Percentiles rank a stretch among this genome's conserved stretches.
phyloP scores from a whole-genome alignment of 768 basidiomycete species.

The Boletus coccyginus region DNA sequence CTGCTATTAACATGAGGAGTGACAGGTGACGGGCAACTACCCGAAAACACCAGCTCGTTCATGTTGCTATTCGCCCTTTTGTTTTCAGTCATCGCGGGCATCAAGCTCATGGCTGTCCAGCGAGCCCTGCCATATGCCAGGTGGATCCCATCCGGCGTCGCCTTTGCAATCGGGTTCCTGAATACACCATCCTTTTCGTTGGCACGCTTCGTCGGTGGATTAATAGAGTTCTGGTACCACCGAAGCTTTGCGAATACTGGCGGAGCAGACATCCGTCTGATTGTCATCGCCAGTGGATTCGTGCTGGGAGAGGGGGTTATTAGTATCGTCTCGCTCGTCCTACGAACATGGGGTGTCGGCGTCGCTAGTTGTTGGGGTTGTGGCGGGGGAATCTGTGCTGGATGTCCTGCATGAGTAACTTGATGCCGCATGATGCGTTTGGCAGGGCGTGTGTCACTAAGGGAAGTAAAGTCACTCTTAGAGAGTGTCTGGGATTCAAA shows the following conservation, averaged over 20 bases:
- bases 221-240: constrained; percentile 72
- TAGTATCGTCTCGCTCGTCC: constrained; percentile 72
- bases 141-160: constrained; percentile 90
- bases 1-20: constrained; percentile 4
- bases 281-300: constrained; percentile 92
- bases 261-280: constrained; percentile 63
- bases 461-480: too few relatives aligned
- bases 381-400: constrained; percentile 66
- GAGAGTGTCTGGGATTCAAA: too few relatives aligned
- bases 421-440: neutral
- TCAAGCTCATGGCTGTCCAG: constrained; percentile 59
- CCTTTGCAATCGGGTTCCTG: constrained; percentile 93
- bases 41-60: constrained; percentile 67
- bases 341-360: constrained; percentile 74
- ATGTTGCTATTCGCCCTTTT: constrained; percentile 76
- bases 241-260: constrained; percentile 46
- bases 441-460: constrained; percentile 5
- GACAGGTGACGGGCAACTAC: constrained; percentile 79
- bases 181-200: constrained; percentile 95
- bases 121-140: constrained; percentile 54
- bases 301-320: constrained; percentile 93
- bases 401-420: constrained; percentile 47
- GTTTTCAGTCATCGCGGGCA: constrained; percentile 63
- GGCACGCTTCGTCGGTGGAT: constrained; percentile 85
- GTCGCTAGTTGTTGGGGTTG: constrained; percentile 88